Evolutionary conservation across 768 basidiomycete species (phyloP).

Genomic region (Mycena metata): DNA sequence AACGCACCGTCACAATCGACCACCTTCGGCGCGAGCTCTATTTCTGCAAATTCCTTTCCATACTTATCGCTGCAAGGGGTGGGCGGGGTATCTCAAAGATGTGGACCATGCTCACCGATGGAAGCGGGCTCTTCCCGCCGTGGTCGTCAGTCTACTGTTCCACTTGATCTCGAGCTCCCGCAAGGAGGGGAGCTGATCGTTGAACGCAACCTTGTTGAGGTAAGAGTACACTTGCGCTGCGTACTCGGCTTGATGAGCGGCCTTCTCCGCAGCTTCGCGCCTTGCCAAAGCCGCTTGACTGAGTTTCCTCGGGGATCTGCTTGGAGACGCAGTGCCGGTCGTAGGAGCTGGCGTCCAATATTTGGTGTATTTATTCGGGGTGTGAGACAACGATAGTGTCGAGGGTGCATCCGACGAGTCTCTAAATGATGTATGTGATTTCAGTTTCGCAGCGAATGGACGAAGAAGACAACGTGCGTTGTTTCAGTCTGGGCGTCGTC

Average conservation of each 20-base stretch:
- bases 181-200: conserved; percentile 59
- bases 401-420: conserved; percentile 16
- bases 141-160: conserved; percentile 75
- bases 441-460: neutral
- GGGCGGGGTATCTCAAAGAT: neutral
- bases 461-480: neutral
- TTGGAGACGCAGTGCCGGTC: neutral
- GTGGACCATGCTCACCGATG: conserved; percentile 57
- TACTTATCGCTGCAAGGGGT: conserved; percentile 54
- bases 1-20: conserved; percentile 78
- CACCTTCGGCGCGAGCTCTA: conserved; percentile 88
- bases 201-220: conserved; percentile 71
- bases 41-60: conserved; percentile 71
- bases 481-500: conserved; percentile 47
- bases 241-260: conserved; percentile 58
- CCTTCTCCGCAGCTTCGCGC: conserved; percentile 40
- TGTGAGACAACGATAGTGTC: neutral
- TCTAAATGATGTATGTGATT: neutral
- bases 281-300: neutral
- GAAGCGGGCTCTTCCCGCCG: conserved; percentile 80
- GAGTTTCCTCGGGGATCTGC: conserved; percentile 1
- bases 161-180: conserved; percentile 69
- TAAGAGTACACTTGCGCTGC: conserved; percentile 71
- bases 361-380: conserved; percentile 13
- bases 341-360: conserved; percentile 12